Conservation (phyloP, 441 rosid species). For the Breynia disticha region DNA sequence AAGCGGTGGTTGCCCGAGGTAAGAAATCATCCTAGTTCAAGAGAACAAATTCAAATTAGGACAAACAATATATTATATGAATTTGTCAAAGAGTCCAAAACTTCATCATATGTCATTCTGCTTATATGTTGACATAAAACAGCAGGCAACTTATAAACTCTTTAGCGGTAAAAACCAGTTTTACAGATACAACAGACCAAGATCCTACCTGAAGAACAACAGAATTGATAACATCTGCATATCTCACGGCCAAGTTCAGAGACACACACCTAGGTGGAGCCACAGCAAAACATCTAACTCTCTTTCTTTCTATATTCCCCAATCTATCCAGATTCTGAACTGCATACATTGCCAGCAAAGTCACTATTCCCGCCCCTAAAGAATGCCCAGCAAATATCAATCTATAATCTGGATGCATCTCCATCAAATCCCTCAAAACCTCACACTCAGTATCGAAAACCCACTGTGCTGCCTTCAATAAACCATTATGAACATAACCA, state of each 20-base stretch:
- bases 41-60: conserved; percentile 19
- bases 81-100: background rate
- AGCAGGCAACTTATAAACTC: no score
- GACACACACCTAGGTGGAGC: conserved; percentile 88
- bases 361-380: conserved; percentile 67
- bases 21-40: conserved; percentile 84
- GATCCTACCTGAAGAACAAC: conserved; percentile 63
- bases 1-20: conserved; percentile 83
- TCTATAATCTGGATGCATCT: conserved; percentile 46
- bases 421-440: conserved; percentile 44
- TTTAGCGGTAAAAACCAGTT: no score
- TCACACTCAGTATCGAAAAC: conserved; percentile 56
- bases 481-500: conserved; percentile 83
- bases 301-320: conserved; percentile 62
- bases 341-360: conserved; percentile 48
- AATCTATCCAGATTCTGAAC: conserved; percentile 48
- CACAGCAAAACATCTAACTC: conserved; percentile 64
- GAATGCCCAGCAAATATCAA: conserved; percentile 85
- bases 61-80: background rate
- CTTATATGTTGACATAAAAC: no score
- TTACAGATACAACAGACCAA: background rate
- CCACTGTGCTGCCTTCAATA: conserved; percentile 73
- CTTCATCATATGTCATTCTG: background rate
- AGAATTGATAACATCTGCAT: conserved; percentile 73
- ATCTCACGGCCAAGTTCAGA: conserved; percentile 79